phyloP scores from a whole-genome alignment of 108 stramenopile genomes.

The Conticribra weissflogii region DNA sequence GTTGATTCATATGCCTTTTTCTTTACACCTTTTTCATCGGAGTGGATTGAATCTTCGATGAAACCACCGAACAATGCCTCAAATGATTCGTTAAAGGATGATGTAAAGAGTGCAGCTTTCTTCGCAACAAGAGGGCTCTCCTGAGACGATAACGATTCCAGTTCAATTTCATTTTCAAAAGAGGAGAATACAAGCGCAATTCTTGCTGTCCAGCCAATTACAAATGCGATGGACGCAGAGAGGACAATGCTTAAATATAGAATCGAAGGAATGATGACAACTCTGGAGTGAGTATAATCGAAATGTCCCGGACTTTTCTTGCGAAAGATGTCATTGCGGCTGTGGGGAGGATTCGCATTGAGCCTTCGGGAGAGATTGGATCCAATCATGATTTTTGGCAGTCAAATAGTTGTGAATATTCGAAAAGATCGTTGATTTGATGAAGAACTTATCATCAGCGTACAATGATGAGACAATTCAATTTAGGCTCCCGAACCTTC shows the following conservation, averaged over 20 bases:
- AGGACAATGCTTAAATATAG: neutral
- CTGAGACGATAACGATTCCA: too few relatives aligned
- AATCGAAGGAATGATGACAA: neutral
- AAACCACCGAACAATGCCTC: neutral
- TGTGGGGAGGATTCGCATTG: too few relatives aligned
- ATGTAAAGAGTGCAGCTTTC: neutral
- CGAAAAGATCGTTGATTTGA: too few relatives aligned
- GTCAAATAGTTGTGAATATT: too few relatives aligned
- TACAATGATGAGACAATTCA: too few relatives aligned
- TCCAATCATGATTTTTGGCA: neutral
- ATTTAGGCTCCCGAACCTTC: too few relatives aligned
- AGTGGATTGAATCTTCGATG: neutral
- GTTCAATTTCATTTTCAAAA: neutral
- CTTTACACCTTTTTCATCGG: too few relatives aligned
- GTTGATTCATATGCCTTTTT: too few relatives aligned
- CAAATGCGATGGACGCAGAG: neutral
- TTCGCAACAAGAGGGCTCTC: too few relatives aligned
- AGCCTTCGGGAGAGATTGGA: neutral
- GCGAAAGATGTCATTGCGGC: too few relatives aligned
- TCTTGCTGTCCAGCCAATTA: conserved; percentile 38
- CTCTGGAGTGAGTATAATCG: neutral
- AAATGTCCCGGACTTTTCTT: neutral
- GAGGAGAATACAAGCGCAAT: neutral
- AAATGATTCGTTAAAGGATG: neutral
- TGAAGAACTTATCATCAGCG: too few relatives aligned